Percentiles rank a stretch among this genome's conserved stretches.
phyloP scores from a whole-genome alignment of 2,329 filamentous ascomycete genomes.

The Cercospora sojina region DNA sequence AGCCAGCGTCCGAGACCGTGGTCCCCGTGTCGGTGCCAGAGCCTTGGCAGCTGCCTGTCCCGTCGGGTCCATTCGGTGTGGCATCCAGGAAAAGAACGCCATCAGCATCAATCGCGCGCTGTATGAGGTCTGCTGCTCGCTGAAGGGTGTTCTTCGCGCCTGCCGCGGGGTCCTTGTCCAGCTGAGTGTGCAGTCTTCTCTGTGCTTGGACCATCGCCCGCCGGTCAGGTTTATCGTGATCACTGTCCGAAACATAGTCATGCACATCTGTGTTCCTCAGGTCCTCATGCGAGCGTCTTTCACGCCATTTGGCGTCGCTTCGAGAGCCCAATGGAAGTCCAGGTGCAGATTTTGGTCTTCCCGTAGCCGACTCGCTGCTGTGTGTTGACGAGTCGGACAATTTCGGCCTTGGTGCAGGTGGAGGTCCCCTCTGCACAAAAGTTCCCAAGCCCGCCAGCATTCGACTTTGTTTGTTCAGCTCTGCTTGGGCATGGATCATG shows the following conservation, averaged over 20 bases:
- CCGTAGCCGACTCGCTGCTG: background rate
- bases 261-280: constrained; percentile 6
- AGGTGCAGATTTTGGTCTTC: background rate
- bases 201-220: constrained; percentile 2
- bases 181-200: background rate
- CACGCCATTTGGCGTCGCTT: background rate
- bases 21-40: constrained; percentile 7
- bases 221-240: background rate
- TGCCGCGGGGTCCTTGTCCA: constrained; percentile 7
- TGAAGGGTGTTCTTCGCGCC: constrained; percentile 39
- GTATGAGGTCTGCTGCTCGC: constrained; percentile 33
- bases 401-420: constrained; percentile 4
- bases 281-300: background rate
- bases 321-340: background rate
- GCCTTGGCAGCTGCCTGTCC: constrained; percentile 8
- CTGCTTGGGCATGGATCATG: constrained; percentile 53
- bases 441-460: constrained; percentile 55
- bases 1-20: background rate
- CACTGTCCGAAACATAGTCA: constrained; percentile 11
- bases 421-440: constrained; percentile 37
- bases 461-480: constrained; percentile 53
- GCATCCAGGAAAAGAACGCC: constrained; percentile 48
- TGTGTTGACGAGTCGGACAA: background rate
- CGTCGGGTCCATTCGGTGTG: background rate
- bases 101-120: constrained; percentile 48